Base-by-base conservation (phyloP, 1,284 basidiomycete genomes). In the Vanrija pseudolonga region DNA sequence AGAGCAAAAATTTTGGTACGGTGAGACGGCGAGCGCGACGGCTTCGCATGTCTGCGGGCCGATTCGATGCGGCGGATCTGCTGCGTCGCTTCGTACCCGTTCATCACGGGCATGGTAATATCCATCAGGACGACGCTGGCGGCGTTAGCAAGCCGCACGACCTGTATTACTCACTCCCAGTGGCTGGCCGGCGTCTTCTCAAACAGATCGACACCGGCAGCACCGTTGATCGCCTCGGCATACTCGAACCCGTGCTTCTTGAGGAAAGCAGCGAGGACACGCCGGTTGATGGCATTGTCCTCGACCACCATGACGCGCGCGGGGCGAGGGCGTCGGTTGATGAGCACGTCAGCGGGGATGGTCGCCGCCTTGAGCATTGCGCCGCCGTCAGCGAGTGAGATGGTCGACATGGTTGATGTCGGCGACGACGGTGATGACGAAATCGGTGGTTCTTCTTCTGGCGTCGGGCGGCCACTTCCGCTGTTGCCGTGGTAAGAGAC, bases 31-130 rank as follows among this genome's bases (percentile, higher is more conserved):
- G 32, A 32, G 4, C 32, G 32, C 32, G 32, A 32, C 32, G 32
- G 19, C 37, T 22, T 54, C 12, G 42, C 44, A 11, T 60, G 47
- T 7, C 69, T 58, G 17, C 85, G 80, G 39, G 70, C 76, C 7
- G 81, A 77, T 76, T 97, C 93, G 43, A 93, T 82, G 57, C 82
- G 79, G 24, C 91, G 86, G 62, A 97, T 96, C 66, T 87, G 84
- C 1, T 81, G 78, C 0, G 91, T 92, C 8, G 94, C 92, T 19
- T 86, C 85, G 55, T 95, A 82, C 20, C 89, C 93, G 70, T 96
- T 91, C 58, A 96, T 83, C 20, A 91, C 76, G 0, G 91, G 93
- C 93, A 97, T 97, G 0, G 89, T 91, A 47, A 97, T 78, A 74
- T 97, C 93, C 65, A 96, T 80, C 22, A 95, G 80, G 40, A 93